Base-by-base conservation (phyloP, 2,329 filamentous ascomycete genomes). In the Penicillium vulpinum region DNA sequence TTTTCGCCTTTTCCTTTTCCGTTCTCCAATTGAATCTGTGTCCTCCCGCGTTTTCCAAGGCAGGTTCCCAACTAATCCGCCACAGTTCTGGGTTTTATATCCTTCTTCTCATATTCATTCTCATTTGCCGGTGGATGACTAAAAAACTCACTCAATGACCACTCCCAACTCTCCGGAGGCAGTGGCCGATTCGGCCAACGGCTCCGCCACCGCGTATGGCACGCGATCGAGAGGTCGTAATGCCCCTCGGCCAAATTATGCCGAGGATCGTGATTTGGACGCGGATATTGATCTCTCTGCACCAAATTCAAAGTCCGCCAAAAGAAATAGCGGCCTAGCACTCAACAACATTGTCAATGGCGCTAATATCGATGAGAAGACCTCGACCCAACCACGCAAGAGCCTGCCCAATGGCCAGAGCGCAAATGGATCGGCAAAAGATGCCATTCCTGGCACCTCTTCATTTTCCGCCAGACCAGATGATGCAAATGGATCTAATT, bases 191-290 rank as follows among this genome's bases (percentile, higher is more conserved):
- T 66, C 71, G 59, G 68, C 73, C 60, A 73, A 73, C 63, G 67
- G 69, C 60, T 74, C 78, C 65, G 82, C 83, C 63, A 78, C 86
- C 65, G 87, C 86, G 46, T 97, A 99, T 76, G 93, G 93, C 70
- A 99, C 94, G 73, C 89, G 92, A 68, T 97, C 92, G 67, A 89
- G 94, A 73, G 96, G 96, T 76, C 88, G 92, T 70, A 88, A 85
- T 56, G 89, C 89, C 64, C 83, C 89, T 66, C 89, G 94, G 65
- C 87, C 89, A 64, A 99, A 99, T 77, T 99, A 99, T 76, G 93
- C 94, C 49, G 94, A 99, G 78, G 90, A 93, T 76, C 90, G 85
- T 77, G 93, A 97, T 75, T 81, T 93, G 65, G 93, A 97, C 69
- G 82, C 92, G 65, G 93, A 97, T 69, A 86, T 90, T 75, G 94